phyloP scores from a whole-genome alignment of 495 filamentous ascomycete species.

The Durotheca rogersii region DNA sequence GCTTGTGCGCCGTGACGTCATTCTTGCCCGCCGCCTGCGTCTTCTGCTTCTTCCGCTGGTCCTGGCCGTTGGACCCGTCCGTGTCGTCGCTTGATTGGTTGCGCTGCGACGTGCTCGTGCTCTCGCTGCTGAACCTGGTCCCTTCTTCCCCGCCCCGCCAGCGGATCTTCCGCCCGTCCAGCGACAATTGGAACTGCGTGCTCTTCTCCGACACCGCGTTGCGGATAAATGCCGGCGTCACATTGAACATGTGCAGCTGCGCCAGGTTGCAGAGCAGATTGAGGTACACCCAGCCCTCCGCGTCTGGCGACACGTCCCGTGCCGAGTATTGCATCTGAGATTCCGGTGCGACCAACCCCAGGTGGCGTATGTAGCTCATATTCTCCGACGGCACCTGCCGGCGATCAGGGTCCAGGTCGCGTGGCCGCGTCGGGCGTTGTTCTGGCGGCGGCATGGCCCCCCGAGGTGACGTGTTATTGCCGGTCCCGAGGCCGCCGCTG shows the following conservation, averaged over 20 bases:
- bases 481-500: conserved; percentile 26
- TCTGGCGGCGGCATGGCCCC: conserved; percentile 47
- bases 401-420: conserved; percentile 69
- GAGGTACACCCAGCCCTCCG: conserved; percentile 76
- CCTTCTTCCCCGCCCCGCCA: conserved; percentile 68
- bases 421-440: conserved; percentile 70
- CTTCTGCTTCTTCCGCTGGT: conserved; percentile 45
- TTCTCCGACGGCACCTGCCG: conserved; percentile 69
- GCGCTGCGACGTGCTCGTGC: conserved; percentile 44
- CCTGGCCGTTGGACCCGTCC: conserved; percentile 38
- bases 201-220: conserved; percentile 65
- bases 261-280: conserved; percentile 79
- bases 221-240: conserved; percentile 70
- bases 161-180: conserved; percentile 70
- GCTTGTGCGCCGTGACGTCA: conserved; percentile 35
- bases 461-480: conserved; percentile 46
- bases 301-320: conserved; percentile 51
- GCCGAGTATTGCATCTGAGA: conserved; percentile 33
- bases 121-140: conserved; percentile 60
- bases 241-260: conserved; percentile 75
- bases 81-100: conserved; percentile 45
- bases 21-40: conserved; percentile 32
- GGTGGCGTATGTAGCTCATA: conserved; percentile 70
- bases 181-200: conserved; percentile 67
- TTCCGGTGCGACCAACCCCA: conserved; percentile 60